A percentile compares a stretch with the other conserved stretches of the same genome.
Conservation (phyloP, 176 grass and related monocot genomes). For the Carex pumila region DNA sequence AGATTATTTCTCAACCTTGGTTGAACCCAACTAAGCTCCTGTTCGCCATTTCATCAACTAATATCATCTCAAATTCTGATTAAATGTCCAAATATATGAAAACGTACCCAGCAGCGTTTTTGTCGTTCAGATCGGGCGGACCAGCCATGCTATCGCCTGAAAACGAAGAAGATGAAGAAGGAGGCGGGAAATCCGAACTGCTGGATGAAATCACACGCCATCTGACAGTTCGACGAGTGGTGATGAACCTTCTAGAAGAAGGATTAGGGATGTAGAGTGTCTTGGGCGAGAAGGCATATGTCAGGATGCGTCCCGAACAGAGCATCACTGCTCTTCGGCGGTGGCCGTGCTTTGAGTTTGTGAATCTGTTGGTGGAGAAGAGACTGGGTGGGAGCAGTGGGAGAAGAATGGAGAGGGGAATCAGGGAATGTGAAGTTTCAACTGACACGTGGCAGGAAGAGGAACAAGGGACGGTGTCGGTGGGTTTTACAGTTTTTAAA, state of each 20-base stretch:
- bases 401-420: constrained; percentile 22
- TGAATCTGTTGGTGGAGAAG: constrained; percentile 22
- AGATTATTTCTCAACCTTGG: neutral
- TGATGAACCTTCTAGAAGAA: constrained; percentile 27
- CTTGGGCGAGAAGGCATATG: constrained; percentile 29
- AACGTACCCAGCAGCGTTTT: constrained; percentile 28
- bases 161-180: constrained; percentile 16
- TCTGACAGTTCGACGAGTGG: constrained; percentile 23
- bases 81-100: neutral
- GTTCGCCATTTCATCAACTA: neutral
- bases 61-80: neutral
- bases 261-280: constrained; percentile 23
- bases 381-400: constrained; percentile 6
- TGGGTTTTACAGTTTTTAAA: too few species aligned
- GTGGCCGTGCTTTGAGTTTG: constrained; percentile 13
- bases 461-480: neutral
- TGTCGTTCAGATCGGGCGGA: constrained; percentile 22
- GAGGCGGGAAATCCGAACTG: constrained; percentile 26
- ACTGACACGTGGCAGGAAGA: neutral
- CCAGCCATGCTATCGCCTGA: constrained; percentile 23
- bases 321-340: constrained; percentile 44
- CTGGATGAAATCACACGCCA: constrained; percentile 47
- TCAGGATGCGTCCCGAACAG: constrained; percentile 70
- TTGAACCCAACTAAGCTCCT: neutral
- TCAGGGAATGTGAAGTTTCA: constrained; percentile 15